Conservation (phyloP, 148 eudicot species). For the Heliosperma pusillum region DNA sequence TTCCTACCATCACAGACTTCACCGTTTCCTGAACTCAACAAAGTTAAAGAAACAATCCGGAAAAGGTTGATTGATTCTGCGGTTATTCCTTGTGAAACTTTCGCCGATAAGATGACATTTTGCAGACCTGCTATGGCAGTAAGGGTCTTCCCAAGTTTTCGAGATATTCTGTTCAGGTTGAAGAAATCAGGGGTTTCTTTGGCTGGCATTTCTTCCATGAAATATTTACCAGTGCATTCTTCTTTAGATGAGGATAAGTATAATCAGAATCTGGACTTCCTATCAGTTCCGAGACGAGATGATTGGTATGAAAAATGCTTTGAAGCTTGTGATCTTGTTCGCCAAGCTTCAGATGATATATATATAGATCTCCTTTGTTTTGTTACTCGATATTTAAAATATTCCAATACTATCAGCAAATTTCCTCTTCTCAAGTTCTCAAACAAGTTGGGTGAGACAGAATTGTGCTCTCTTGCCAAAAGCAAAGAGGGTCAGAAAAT, state of each 20-base stretch:
- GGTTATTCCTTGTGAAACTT: constrained; percentile 40
- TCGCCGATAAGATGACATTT: background rate
- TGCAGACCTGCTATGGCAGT: constrained; percentile 13
- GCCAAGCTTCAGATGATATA: constrained; percentile 36
- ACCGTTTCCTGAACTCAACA: constrained; percentile 29
- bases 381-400: constrained; percentile 18
- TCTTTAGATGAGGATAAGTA: constrained; percentile 45
- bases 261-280: constrained; percentile 30
- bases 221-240: constrained; percentile 31
- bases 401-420: background rate
- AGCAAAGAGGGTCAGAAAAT: background rate
- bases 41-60: constrained; percentile 26
- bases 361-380: constrained; percentile 44
- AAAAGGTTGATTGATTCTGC: constrained; percentile 7
- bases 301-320: constrained; percentile 54
- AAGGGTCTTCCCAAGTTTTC: constrained; percentile 11
- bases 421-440: constrained; percentile 12
- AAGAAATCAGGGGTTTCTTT: constrained; percentile 37
- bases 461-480: background rate
- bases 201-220: constrained; percentile 43
- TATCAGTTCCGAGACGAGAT: constrained; percentile 28
- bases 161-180: constrained; percentile 29
- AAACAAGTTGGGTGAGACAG: constrained; percentile 4
- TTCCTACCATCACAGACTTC: constrained; percentile 31
- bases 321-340: constrained; percentile 38